phyloP scores from a whole-genome alignment of 345 rosid species.

The Ricinus communis region DNA sequence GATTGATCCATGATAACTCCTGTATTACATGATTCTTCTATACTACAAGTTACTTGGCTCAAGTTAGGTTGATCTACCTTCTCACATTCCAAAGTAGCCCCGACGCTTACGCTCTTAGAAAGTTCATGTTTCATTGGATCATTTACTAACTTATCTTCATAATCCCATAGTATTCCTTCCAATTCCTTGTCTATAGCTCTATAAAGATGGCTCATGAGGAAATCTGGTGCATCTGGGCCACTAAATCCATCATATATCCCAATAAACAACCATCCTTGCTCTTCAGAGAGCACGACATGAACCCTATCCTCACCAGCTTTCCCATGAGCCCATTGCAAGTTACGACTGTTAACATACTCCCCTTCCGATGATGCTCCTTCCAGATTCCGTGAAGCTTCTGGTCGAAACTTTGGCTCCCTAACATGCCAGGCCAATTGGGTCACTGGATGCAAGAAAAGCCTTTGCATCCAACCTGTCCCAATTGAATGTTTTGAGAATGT shows the following conservation, averaged over 20 bases:
- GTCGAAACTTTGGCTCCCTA: constrained; percentile 62
- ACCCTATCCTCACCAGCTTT: constrained; percentile 98
- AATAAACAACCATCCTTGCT: constrained; percentile 95
- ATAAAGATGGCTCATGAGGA: constrained; percentile 82
- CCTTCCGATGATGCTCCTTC: constrained; percentile 61
- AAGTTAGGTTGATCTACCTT: constrained; percentile 30
- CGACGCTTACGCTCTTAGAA: constrained; percentile 21
- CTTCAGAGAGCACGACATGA: constrained; percentile 96
- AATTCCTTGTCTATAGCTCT: constrained; percentile 83
- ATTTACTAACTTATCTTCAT: constrained; percentile 52
- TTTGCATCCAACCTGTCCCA: constrained; percentile 74
- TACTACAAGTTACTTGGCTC: constrained; percentile 33
- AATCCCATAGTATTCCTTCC: constrained; percentile 92
- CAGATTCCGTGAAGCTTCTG: constrained; percentile 55
- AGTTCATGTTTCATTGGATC: constrained; percentile 38
- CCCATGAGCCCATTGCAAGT: constrained; percentile 99
- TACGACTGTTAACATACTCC: constrained; percentile 50
- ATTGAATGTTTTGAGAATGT: constrained; percentile 79
- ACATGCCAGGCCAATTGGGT: constrained; percentile 67
- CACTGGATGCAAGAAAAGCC: constrained; percentile 72
- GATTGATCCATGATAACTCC: constrained; percentile 34
- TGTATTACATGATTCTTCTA: constrained; percentile 36
- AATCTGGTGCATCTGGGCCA: constrained; percentile 99
- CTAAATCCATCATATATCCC: constrained; percentile 98
- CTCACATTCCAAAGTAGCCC: constrained; percentile 25